phyloP scores from a whole-genome alignment of 1,284 basidiomycete species.

The Pholiota adiposa region DNA sequence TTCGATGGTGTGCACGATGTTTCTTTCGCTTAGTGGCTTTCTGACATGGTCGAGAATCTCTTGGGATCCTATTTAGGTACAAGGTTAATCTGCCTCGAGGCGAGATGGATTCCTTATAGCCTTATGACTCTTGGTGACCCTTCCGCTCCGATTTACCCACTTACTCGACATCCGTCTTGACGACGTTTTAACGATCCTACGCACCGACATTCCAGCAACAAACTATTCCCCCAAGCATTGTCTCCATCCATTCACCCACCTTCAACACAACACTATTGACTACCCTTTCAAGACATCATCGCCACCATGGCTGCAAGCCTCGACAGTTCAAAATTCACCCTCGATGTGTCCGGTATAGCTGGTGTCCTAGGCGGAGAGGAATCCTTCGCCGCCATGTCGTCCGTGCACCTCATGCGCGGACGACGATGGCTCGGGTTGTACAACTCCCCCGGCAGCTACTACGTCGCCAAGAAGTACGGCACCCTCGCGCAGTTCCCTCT shows the following conservation, averaged over 20 bases:
- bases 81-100: background rate
- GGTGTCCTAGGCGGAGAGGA: conserved; percentile 23
- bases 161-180: background rate
- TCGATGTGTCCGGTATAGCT: conserved; percentile 21
- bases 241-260: no score
- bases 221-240: no score
- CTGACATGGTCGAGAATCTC: background rate
- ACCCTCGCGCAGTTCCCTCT: conserved; percentile 16
- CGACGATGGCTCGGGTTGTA: conserved; percentile 20
- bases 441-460: conserved; percentile 23
- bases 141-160: background rate
- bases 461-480: conserved; percentile 22
- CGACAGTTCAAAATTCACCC: conserved; percentile 15
- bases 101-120: background rate
- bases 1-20: background rate
- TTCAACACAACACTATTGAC: background rate
- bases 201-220: no score
- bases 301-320: background rate
- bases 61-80: no score
- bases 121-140: background rate
- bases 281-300: background rate
- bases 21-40: background rate
- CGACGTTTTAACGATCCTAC: no score
- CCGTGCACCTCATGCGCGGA: conserved; percentile 19
- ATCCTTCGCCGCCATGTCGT: conserved; percentile 21